Evolutionary conservation across 75 land plant species (phyloP).

Genomic region (Pinus tabuliformis): DNA sequence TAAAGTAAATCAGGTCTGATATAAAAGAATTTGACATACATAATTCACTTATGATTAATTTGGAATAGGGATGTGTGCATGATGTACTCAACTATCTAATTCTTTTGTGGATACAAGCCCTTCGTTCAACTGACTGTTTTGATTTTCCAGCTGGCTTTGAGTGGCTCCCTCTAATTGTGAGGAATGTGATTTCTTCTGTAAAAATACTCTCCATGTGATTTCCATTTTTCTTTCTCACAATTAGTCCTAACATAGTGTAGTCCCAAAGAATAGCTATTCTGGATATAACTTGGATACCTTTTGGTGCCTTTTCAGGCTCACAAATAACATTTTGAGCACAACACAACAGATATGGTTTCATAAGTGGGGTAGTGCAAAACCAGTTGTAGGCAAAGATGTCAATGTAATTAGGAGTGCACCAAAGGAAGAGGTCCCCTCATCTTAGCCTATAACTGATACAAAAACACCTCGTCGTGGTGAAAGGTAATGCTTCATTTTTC

Average conservation of each 20-base stretch:
- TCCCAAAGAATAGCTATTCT: neutral
- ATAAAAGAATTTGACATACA: too few relatives aligned
- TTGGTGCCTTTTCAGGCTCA: conserved; percentile 62
- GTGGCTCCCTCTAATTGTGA: neutral
- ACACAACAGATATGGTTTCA: conserved; percentile 91
- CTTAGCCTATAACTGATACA: conserved; percentile 17
- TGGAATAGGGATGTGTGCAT: neutral
- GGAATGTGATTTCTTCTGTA: neutral
- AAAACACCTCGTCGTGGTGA: conserved; percentile 41
- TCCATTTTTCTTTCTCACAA: neutral
- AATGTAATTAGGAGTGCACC: conserved; percentile 35
- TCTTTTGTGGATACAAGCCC: neutral
- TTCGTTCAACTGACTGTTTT: neutral
- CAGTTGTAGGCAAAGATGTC: conserved; percentile 25
- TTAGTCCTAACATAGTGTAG: neutral
- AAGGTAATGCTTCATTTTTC: conserved; percentile 27
- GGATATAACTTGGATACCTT: neutral
- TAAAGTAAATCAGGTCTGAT: too few relatives aligned
- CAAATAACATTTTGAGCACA: conserved; percentile 93
- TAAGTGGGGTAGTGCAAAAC: conserved; percentile 78
- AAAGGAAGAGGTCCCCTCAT: conserved; percentile 24
- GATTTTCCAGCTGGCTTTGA: neutral
- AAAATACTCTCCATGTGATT: neutral
- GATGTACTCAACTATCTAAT: neutral
- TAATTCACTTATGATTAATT: neutral